These are phyloP conservation scores for Ceratocystis cacaofunesta DNA, from an alignment of 2,329 filamentous ascomycete species.

Conservation along the genomic window DNA sequence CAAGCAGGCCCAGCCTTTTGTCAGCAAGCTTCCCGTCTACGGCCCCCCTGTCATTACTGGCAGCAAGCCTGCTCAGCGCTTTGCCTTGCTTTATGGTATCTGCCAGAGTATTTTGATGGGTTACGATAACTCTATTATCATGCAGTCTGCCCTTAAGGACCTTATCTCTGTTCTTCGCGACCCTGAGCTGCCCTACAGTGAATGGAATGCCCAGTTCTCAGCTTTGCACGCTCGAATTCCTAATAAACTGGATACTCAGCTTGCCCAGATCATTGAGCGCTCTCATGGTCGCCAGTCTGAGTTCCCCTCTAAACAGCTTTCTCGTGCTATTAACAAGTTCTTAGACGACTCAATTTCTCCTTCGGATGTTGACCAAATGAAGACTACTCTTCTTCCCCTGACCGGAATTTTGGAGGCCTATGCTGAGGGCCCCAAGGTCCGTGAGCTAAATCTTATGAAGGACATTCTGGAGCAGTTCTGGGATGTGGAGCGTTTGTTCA, in stretches of 20 bases:
- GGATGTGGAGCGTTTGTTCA: conserved; percentile 75
- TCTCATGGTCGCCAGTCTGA: conserved; percentile 63
- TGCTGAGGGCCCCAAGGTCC: conserved; percentile 72
- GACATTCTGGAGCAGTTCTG: conserved; percentile 68
- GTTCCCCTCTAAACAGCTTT: conserved; percentile 79
- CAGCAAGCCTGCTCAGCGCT: conserved; percentile 81
- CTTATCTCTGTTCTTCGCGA: conserved; percentile 82
- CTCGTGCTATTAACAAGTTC: conserved; percentile 76
- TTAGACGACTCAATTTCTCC: conserved; percentile 68
- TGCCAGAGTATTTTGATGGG: conserved; percentile 79
- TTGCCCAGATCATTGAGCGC: conserved; percentile 75
- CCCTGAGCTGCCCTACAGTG: conserved; percentile 82
- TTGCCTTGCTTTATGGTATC: conserved; percentile 59
- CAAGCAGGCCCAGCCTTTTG: conserved; percentile 89
- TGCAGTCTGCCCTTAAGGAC: conserved; percentile 73
- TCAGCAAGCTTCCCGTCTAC: conserved; percentile 75
- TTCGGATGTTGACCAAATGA: conserved; percentile 59
- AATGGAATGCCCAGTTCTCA: conserved; percentile 92
- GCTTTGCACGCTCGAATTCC: conserved; percentile 97
- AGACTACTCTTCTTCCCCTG: conserved; percentile 58
- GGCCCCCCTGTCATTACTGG: conserved; percentile 78
- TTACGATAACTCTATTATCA: conserved; percentile 95
- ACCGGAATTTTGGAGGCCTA: conserved; percentile 67
- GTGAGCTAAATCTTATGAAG: conserved; percentile 74
- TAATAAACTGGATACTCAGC: conserved; percentile 69